Conservation (phyloP, 352 stramenopile species). For the Phytophthora chlamydospora region DNA sequence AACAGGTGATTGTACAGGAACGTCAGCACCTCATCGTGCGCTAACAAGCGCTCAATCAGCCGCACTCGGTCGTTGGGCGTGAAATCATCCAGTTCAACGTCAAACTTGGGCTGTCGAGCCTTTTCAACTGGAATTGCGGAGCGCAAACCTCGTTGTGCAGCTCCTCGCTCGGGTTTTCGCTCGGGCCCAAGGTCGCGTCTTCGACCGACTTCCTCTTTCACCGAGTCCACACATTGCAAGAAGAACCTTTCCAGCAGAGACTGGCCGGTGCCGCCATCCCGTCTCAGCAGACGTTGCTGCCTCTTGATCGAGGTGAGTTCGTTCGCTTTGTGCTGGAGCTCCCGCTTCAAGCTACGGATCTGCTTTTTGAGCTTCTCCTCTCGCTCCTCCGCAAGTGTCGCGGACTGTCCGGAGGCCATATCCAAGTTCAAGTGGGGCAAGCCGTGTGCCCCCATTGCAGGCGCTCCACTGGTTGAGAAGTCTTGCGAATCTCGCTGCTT, state of each 20-base stretch:
- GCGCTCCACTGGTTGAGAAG: not conserved
- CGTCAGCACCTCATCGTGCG: conserved; percentile 80
- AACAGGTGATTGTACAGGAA: conserved; percentile 84
- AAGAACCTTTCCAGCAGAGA: conserved; percentile 80
- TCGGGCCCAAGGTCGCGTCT: conserved; percentile 34
- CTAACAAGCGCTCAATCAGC: conserved; percentile 77
- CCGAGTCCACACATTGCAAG: conserved; percentile 79
- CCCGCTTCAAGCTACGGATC: conserved; percentile 66
- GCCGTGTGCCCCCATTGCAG: conserved; percentile 14
- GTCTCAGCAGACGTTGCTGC: conserved; percentile 43
- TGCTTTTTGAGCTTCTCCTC: conserved; percentile 78
- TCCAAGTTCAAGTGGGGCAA: conserved; percentile 50
- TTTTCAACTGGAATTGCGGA: conserved; percentile 12
- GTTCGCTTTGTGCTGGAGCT: conserved; percentile 69
- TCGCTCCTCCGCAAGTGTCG: conserved; percentile 50
- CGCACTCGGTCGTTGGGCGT: conserved; percentile 66
- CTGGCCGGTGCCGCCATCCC: conserved; percentile 38
- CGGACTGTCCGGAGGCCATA: conserved; percentile 14
- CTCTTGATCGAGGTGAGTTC: conserved; percentile 48
- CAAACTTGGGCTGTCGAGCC: conserved; percentile 23
- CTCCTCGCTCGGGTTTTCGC: conserved; percentile 19
- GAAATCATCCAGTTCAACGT: conserved; percentile 74
- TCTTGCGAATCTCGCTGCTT: conserved; percentile 31
- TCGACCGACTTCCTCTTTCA: conserved; percentile 77
- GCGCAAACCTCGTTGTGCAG: conserved; percentile 11